Evolutionary conservation across 2,329 filamentous ascomycete species (phyloP).

Genomic region (Remersonia thermophila): DNA sequence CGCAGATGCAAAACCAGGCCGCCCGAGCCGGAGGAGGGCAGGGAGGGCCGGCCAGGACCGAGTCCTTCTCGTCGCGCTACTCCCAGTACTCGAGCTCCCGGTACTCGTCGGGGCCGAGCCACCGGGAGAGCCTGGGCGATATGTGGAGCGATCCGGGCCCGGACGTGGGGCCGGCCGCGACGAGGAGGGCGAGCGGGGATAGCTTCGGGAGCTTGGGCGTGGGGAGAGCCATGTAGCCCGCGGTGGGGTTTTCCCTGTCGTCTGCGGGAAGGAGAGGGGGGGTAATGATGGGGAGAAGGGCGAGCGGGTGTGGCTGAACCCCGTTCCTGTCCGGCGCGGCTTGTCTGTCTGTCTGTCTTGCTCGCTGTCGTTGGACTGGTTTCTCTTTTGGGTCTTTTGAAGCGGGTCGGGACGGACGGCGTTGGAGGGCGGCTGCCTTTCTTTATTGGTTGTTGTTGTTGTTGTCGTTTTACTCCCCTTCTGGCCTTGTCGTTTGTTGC

Average conservation of each 20-base stretch:
- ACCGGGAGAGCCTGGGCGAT: constrained; percentile 23
- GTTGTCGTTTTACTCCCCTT: not conserved
- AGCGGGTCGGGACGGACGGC: not conserved
- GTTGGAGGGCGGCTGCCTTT: not conserved
- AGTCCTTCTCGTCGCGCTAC: constrained; percentile 25
- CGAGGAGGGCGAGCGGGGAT: constrained; percentile 15
- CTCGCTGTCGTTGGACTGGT: too few relatives aligned
- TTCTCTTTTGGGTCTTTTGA: not conserved
- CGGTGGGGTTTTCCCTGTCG: not conserved
- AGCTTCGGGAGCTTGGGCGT: constrained; percentile 19
- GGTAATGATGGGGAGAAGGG: too few relatives aligned
- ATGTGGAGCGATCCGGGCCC: constrained; percentile 42
- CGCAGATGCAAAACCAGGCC: too few relatives aligned
- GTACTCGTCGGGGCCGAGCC: too few relatives aligned
- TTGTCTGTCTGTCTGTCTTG: too few relatives aligned
- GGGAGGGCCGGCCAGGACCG: constrained; percentile 20
- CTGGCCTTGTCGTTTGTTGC: too few relatives aligned
- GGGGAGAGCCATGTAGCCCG: constrained; percentile 24
- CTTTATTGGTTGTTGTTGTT: not conserved
- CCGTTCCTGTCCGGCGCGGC: too few relatives aligned
- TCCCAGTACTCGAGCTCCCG: constrained; percentile 11
- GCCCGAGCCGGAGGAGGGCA: too few relatives aligned
- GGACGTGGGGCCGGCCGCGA: constrained; percentile 33
- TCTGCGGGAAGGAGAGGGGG: too few relatives aligned
- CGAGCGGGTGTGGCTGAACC: too few relatives aligned